Base-by-base conservation (phyloP, 192 early-diverging fungal genomes). In the Mycoemilia scoparia region DNA sequence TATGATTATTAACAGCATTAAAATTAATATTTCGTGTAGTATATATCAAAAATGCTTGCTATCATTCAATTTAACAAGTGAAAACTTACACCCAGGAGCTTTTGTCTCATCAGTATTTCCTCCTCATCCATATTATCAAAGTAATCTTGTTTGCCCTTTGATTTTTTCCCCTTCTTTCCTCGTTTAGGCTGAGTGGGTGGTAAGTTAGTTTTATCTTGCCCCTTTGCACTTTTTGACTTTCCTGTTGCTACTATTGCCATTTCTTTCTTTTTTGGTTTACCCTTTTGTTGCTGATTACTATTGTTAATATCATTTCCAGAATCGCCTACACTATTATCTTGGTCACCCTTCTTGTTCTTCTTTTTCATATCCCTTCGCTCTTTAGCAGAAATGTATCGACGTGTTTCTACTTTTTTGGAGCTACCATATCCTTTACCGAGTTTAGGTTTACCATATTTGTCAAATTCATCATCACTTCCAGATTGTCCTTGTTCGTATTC, bases 111-210 rank as follows among this genome's bases (percentile, higher is more conserved):
- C 40, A 77, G 63, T 17, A 76, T 67, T 36, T 97, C 92, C 30
- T 91, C 87, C 21, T 97, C 90, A 38, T 91, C 87, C 54, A 87
- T 82, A n/a, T 61, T 51, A 50, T 96, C 90, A 3, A 66, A 79
- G 54, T 97, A 97, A 54, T 90, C 93, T 21, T 74, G 75, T 54
- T 91, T 90, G 15, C 84, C 69, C 60, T 93, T 95, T 66, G 82
- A 83, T 20, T 73, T 42, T 58, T 95, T 95, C 23, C 76, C 73
- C 36, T 74, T 77, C 44, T 90, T 84, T 15, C 92, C 92, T 26
- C 92, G 84, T 8, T 71, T 53, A 21, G 40, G 44, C 45, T 34
- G 46, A 38, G 54, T 23, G 28, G 48, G 23, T 63, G 58, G 37
- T 41, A 34, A 16, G 34, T 47, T 25, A 35, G 35, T 36, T 38